Base-by-base conservation (phyloP, 148 eudicot genomes). In the Rhododendron ovatum region DNA sequence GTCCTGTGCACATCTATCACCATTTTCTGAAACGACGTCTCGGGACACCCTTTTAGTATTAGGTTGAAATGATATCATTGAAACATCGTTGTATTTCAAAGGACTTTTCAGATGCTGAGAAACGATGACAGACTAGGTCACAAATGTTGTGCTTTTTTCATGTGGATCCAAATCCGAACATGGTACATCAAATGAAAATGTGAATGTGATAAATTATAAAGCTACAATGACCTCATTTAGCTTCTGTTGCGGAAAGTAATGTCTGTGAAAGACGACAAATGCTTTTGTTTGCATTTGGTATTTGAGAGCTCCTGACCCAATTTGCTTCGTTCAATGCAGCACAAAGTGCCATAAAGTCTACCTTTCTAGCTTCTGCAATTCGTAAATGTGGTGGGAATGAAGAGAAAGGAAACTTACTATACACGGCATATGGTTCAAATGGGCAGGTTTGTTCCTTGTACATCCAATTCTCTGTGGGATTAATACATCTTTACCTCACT, bases 301-400 rank as follows among this genome's bases (percentile, higher is more conserved):
- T 61, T 30, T 48, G 73, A 33, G 33, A 82, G 43, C 20, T 37
- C 51, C 81, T 88, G 80, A 88, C 55, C 63, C 61, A 14, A 28
- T 82, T 83, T 18, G 63, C 83, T 83, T 28, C 11, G 1, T 79
- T 83, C 33, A 59, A 84, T 92, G 93, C 93, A 95, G 98, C 99
- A 79, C 98, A 98, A 90, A 86, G 96, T 87, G 98, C 98, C 30
- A 75, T 90, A 50, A 98, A 98, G 87, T 88, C 93, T 47, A 92
- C 92, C 83, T 98, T 98, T 86, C 90, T 98, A 82, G 95, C 98
- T 86, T 86, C 99, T 82, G 99, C 99, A 7, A 93, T 95, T 82
- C 94, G 96, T 51, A 98, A 98, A 89, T 98, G 99, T 91, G 99
- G 99, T 83, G 98, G 98, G 47, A 95, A 97, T 90, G 98, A 90